A percentile compares a stretch with the other conserved stretches of the same genome.
phyloP scores from a whole-genome alignment of 768 basidiomycete species.

The Kwoniella shandongensis region DNA sequence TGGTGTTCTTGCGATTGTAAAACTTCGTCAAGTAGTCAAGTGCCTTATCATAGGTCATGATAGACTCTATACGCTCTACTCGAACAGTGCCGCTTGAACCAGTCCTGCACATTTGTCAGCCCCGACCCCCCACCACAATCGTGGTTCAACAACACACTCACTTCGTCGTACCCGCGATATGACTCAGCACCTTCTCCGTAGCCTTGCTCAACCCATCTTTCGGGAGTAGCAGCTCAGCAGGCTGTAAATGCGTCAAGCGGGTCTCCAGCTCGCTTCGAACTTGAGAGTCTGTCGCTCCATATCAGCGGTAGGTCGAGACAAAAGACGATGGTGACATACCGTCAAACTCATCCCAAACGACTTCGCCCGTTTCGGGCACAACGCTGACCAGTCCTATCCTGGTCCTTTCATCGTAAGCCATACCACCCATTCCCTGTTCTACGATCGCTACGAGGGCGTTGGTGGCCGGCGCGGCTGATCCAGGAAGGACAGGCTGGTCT shows the following conservation, averaged over 20 bases:
- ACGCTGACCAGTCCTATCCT: conserved; percentile 72
- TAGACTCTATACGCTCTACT: conserved; percentile 63
- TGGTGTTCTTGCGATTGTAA: conserved; percentile 20
- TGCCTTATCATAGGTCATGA: conserved; percentile 66
- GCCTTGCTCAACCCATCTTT: conserved; percentile 62
- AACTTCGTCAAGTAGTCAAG: conserved; percentile 57
- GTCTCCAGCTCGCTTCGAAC: conserved; percentile 92
- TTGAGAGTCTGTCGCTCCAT: conserved; percentile 61
- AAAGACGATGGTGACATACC: conserved; percentile 59
- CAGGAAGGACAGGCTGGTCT: conserved; percentile 47
- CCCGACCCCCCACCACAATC: not conserved
- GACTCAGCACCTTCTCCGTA: conserved; percentile 72
- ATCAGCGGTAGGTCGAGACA: not conserved
- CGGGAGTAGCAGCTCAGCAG: conserved; percentile 75
- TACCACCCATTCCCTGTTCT: conserved; percentile 58
- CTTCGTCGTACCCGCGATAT: conserved; percentile 62
- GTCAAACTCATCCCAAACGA: conserved; percentile 87
- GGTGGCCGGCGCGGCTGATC: conserved; percentile 58
- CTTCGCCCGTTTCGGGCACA: conserved; percentile 84
- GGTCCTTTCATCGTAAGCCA: conserved; percentile 58
- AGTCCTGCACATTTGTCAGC: conserved; percentile 15
- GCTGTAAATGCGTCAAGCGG: conserved; percentile 77
- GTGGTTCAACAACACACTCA: conserved; percentile 52
- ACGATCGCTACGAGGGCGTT: conserved; percentile 77
- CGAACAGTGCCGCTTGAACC: conserved; percentile 55